These are phyloP conservation scores for Yarrowia galli DNA, from an alignment of 1,139 yeast genomes.

Conservation along the genomic window DNA sequence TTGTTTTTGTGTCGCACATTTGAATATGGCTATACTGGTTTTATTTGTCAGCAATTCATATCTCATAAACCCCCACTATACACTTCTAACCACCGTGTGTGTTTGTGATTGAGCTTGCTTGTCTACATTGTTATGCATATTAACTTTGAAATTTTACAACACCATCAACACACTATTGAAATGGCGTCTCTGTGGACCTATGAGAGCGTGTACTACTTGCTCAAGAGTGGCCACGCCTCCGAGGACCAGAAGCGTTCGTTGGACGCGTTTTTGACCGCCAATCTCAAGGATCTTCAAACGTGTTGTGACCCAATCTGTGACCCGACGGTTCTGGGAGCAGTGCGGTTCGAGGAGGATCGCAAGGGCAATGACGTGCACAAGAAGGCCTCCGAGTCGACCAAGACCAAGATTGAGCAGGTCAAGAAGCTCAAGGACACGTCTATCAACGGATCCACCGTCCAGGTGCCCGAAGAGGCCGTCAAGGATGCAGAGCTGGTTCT, in stretches of 20 bases:
- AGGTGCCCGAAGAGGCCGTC: neutral
- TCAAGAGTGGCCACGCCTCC: slow-evolving; percentile 5
- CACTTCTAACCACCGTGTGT: too few relatives aligned
- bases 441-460: slow-evolving; percentile 9
- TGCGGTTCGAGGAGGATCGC: slow-evolving; percentile 33
- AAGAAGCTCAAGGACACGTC: slow-evolving; percentile 8
- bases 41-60: too few relatives aligned
- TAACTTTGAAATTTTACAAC: slow-evolving; percentile 32
- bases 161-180: slow-evolving; percentile 10
- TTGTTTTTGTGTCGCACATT: too few relatives aligned
- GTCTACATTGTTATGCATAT: slow-evolving; percentile 7
- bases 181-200: slow-evolving; percentile 36
- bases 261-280: slow-evolving; percentile 16
- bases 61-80: too few relatives aligned
- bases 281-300: slow-evolving; percentile 4
- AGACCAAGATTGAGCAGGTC: slow-evolving; percentile 21
- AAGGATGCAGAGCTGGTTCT: slow-evolving; percentile 30
- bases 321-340: slow-evolving; percentile 13
- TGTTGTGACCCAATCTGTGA: slow-evolving; percentile 26
- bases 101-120: slow-evolving; percentile 1
- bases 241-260: neutral
- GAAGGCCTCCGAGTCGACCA: slow-evolving; percentile 12
- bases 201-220: slow-evolving; percentile 30
- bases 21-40: too few relatives aligned
- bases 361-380: slow-evolving; percentile 34